Evolutionary conservation across 2,329 filamentous ascomycete species (phyloP).

Genomic region (Arthrobotrys megalospora): DNA sequence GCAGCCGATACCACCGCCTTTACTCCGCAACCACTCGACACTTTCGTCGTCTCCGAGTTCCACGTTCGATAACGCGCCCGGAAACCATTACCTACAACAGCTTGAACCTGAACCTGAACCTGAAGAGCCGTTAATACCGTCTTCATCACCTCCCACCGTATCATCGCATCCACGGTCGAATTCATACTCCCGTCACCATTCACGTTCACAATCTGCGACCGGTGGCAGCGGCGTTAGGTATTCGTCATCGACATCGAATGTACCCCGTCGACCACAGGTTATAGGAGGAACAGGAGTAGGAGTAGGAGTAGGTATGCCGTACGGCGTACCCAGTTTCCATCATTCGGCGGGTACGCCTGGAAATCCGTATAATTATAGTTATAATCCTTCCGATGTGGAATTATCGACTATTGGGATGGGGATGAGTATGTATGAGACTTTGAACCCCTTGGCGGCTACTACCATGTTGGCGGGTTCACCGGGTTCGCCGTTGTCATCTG

Average conservation of each 20-base stretch:
- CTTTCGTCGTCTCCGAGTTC: conserved; percentile 41
- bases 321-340: conserved; percentile 56
- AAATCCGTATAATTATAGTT: conserved; percentile 43
- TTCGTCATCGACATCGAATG: conserved; percentile 17
- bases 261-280: conserved; percentile 5
- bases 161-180: not conserved
- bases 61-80: conserved; percentile 54
- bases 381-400: conserved; percentile 55
- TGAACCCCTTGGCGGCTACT: conserved; percentile 49
- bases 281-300: not conserved
- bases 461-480: conserved; percentile 28
- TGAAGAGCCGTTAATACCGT: conserved; percentile 34
- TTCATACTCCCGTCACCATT: conserved; percentile 6
- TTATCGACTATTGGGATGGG: conserved; percentile 56
- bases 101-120: conserved; percentile 52
- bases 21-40: conserved; percentile 40
- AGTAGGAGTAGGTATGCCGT: conserved; percentile 34
- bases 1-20: conserved; percentile 34
- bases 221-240: not conserved
- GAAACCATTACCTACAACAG: conserved; percentile 55
- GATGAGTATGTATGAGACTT: conserved; percentile 59
- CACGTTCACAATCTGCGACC: not conserved
- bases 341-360: conserved; percentile 45
- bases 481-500: not conserved
- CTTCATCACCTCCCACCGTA: conserved; percentile 15